Conservation (phyloP, 371 early-diverging fungal genomes). For the Syncephalastrum contaminatum region DNA sequence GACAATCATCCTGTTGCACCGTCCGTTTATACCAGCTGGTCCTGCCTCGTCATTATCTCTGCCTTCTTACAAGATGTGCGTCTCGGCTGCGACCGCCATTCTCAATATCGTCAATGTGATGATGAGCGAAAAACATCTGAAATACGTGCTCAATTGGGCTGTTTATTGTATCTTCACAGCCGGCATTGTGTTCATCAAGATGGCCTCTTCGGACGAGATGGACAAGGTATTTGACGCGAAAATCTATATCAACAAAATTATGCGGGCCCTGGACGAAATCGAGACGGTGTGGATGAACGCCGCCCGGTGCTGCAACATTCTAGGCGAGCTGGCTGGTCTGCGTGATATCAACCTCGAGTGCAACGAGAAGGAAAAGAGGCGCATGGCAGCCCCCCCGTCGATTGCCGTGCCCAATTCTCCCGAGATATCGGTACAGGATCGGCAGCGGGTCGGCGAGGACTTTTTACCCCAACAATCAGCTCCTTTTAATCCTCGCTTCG, state of each 20-base stretch:
- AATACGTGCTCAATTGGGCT: constrained; percentile 33
- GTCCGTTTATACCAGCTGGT: constrained; percentile 39
- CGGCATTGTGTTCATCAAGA: constrained; percentile 36
- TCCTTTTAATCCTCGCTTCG: neutral
- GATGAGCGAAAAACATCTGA: constrained; percentile 28
- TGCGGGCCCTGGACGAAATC: constrained; percentile 36
- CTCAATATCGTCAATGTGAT: constrained; percentile 40
- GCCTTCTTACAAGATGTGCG: constrained; percentile 43
- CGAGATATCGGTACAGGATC: neutral
- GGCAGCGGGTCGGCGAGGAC: neutral
- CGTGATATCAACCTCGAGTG: constrained; percentile 31
- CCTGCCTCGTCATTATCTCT: constrained; percentile 21
- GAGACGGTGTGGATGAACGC: constrained; percentile 38
- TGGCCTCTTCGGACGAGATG: constrained; percentile 27
- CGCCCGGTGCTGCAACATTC: constrained; percentile 35
- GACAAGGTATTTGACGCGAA: constrained; percentile 27
- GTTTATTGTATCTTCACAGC: constrained; percentile 45
- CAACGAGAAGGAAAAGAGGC: constrained; percentile 12
- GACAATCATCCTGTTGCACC: constrained; percentile 38
- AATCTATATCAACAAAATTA: constrained; percentile 30
- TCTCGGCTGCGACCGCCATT: constrained; percentile 47
- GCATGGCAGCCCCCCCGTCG: constrained; percentile 8
- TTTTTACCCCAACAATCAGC: neutral
- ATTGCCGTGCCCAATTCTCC: constrained; percentile 18
- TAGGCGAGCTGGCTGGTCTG: constrained; percentile 44